Conservation (phyloP, 2,329 filamentous ascomycete genomes). For the Diaporthe vaccinii region DNA sequence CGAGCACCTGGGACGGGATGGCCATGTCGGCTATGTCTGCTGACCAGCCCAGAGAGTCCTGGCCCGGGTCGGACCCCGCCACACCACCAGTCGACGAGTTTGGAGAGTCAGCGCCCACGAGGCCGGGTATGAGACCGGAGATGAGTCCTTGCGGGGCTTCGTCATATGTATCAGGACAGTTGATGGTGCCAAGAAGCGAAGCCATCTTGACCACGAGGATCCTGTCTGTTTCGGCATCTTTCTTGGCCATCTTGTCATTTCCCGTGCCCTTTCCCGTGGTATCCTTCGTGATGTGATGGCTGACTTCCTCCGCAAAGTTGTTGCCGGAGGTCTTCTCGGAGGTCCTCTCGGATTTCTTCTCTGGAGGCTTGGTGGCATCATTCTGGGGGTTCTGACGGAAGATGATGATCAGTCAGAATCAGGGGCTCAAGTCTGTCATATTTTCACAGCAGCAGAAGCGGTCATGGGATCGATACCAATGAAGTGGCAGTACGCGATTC, state of each 20-base stretch:
- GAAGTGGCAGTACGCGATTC: background rate
- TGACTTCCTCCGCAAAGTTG: background rate
- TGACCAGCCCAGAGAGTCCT: no score
- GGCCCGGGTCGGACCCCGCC: background rate
- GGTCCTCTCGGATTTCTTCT: background rate
- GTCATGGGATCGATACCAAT: background rate
- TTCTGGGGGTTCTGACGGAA: background rate
- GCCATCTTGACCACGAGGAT: no score
- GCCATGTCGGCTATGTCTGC: no score
- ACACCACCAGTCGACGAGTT: background rate
- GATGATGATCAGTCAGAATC: background rate
- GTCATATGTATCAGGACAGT: no score
- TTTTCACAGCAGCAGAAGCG: background rate
- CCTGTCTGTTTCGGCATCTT: no score
- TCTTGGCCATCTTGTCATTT: no score
- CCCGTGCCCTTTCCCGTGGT: no score
- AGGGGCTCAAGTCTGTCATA: fast-evolving
- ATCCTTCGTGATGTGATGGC: background rate
- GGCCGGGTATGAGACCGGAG: no score
- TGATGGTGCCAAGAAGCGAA: no score
- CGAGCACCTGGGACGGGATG: no score
- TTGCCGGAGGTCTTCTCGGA: background rate
- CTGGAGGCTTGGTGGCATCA: background rate
- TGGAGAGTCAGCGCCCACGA: background rate
- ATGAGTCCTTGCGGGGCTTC: no score